Evolutionary conservation across 192 early-diverging fungal species (phyloP).

Genomic region (Borealophlyctis nickersoniae): DNA sequence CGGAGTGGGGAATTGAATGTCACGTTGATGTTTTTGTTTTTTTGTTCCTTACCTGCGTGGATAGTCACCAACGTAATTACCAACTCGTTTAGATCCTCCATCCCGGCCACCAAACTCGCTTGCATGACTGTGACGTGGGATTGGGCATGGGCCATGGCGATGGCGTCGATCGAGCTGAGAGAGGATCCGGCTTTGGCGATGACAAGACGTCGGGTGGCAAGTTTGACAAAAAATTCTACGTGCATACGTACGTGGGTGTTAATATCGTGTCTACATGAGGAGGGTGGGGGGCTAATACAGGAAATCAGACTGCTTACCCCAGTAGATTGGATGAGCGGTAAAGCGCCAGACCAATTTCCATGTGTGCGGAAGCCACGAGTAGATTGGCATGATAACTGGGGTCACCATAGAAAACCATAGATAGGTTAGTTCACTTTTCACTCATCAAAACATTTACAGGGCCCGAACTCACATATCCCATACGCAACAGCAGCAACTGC

Average conservation of each 20-base stretch:
- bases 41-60: too few species aligned
- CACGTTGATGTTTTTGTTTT: too few species aligned
- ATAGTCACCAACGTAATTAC: too few species aligned
- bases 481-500: background rate
- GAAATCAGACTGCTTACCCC: background rate
- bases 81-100: too few species aligned
- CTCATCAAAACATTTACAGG: too few species aligned
- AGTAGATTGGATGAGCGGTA: background rate
- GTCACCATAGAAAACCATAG: background rate
- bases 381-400: background rate
- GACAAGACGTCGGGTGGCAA: background rate
- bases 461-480: slow-evolving; percentile 1
- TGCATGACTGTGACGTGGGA: background rate
- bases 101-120: background rate
- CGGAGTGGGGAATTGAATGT: too few species aligned
- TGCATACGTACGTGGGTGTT: too few species aligned
- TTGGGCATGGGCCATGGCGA: background rate
- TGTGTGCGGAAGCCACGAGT: background rate
- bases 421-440: background rate
- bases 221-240: background rate
- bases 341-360: background rate
- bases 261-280: too few species aligned
- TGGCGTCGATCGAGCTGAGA: background rate
- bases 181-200: background rate
- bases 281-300: too few species aligned